Percentiles rank a stretch among this genome's conserved stretches.
phyloP scores from a whole-genome alignment of 176 grass and related monocot genomes.

The Alloteropsis semialata region DNA sequence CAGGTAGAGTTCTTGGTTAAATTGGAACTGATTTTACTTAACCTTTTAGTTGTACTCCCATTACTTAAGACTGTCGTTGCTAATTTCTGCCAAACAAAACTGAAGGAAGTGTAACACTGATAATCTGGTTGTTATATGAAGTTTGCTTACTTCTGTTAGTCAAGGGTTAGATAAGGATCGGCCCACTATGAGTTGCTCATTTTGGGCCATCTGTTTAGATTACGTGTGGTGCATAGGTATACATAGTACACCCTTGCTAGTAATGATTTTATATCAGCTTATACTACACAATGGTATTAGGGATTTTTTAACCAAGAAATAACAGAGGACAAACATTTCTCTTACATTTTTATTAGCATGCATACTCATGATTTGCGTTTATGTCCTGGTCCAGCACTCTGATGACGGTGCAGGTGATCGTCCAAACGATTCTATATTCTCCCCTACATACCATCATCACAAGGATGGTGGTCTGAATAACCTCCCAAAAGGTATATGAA shows the following conservation, averaged over 20 bases:
- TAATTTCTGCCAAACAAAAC: slow-evolving; percentile 5
- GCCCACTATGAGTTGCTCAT: neutral
- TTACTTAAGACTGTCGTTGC: neutral
- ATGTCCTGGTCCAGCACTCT: slow-evolving; percentile 38
- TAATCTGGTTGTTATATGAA: neutral
- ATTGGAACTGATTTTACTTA: neutral
- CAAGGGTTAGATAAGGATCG: neutral
- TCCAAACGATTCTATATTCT: slow-evolving; percentile 64
- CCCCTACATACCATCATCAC: slow-evolving; percentile 76
- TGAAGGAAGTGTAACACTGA: neutral
- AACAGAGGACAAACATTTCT: neutral
- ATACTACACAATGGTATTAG: neutral
- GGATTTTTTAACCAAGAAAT: neutral
- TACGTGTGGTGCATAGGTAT: neutral
- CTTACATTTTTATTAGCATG: slow-evolving; percentile 4
- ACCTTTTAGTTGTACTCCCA: neutral
- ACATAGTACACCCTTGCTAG: neutral
- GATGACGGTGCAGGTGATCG: slow-evolving; percentile 33
- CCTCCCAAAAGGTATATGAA: slow-evolving; percentile 36
- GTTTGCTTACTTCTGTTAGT: neutral
- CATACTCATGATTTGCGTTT: neutral
- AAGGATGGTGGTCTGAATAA: slow-evolving; percentile 50
- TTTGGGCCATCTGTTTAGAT: neutral
- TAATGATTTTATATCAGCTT: neutral
- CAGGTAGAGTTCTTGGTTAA: slow-evolving; percentile 30